Percentiles rank a stretch among this genome's conserved stretches.
Conservation (phyloP, 1,284 basidiomycete species). For the Ustilago curta region DNA sequence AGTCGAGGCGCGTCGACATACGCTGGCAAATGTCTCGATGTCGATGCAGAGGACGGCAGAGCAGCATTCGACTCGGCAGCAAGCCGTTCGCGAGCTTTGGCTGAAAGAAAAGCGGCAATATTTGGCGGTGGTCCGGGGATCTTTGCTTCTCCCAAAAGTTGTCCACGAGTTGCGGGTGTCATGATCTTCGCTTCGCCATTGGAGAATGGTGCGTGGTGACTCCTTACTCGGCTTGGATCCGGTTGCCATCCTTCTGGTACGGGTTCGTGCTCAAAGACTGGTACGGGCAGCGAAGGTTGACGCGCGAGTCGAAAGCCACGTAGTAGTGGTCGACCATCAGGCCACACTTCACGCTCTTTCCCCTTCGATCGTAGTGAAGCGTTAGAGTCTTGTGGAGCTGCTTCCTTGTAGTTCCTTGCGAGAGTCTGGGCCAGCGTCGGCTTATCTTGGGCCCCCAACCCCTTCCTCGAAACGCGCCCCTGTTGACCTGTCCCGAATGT, state of each 20-base stretch:
- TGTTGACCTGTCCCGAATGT: neutral
- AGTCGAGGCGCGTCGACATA: conserved; percentile 75
- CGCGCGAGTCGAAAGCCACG: conserved; percentile 81
- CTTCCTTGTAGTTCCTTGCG: neutral
- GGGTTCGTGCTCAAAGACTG: conserved; percentile 80
- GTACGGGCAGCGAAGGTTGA: conserved; percentile 78
- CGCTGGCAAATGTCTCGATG: conserved; percentile 22
- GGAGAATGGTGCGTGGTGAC: conserved; percentile 32
- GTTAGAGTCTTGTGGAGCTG: neutral
- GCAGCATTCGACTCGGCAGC: conserved; percentile 74
- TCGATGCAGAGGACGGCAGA: conserved; percentile 32
- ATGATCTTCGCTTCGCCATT: conserved; percentile 29
- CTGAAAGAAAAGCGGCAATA: conserved; percentile 91
- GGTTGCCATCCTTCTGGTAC: conserved; percentile 85
- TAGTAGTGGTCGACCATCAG: conserved; percentile 80
- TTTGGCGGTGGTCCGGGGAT: conserved; percentile 79
- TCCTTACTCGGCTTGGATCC: conserved; percentile 83
- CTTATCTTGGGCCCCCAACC: conserved; percentile 74
- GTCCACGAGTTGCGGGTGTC: conserved; percentile 78
- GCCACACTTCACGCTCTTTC: conserved; percentile 71
- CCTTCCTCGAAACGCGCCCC: conserved; percentile 72
- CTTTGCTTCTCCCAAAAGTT: conserved; percentile 82
- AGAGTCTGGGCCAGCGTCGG: conserved; percentile 17
- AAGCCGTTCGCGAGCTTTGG: conserved; percentile 87
- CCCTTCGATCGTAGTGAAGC: neutral